Conservation (phyloP, 2,329 filamentous ascomycete genomes). For the Erysiphe neolycopersici region DNA sequence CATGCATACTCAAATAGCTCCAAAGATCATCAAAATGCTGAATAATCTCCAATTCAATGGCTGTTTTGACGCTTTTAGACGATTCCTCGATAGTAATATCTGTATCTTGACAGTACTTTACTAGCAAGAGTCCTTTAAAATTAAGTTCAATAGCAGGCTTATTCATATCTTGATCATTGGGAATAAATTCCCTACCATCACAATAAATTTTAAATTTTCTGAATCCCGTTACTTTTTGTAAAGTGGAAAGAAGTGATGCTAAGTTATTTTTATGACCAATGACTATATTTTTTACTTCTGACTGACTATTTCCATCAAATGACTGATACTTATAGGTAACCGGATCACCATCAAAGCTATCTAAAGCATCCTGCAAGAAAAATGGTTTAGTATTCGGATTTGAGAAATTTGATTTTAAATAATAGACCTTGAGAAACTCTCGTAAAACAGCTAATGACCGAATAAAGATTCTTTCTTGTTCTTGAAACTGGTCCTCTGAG, state of each 20-base stretch:
- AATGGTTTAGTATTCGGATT: slow-evolving; percentile 29
- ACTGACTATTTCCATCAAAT: slow-evolving; percentile 33
- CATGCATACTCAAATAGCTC: slow-evolving; percentile 48
- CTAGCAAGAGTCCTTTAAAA: slow-evolving; percentile 37
- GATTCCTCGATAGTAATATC: slow-evolving; percentile 17
- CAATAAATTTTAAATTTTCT: slow-evolving; percentile 50
- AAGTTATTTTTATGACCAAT: slow-evolving; percentile 48
- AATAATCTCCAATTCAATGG: slow-evolving; percentile 53
- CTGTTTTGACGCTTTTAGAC: slow-evolving; percentile 25
- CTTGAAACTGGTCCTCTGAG: slow-evolving; percentile 20
- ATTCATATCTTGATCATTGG: slow-evolving; percentile 29
- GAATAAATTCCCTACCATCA: slow-evolving; percentile 35
- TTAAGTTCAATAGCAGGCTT: slow-evolving; percentile 41
- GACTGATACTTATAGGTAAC: slow-evolving; percentile 48
- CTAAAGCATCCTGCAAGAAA: slow-evolving; percentile 18
- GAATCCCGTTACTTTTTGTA: slow-evolving; percentile 47
- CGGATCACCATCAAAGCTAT: slow-evolving; percentile 31
- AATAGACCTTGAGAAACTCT: slow-evolving; percentile 38
- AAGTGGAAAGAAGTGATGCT: slow-evolving; percentile 36
- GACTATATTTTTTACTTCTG: slow-evolving; percentile 30
- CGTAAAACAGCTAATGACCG: slow-evolving; percentile 42
- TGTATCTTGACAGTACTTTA: slow-evolving; percentile 29
- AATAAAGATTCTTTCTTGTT: slow-evolving; percentile 35
- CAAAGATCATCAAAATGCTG: slow-evolving; percentile 67
- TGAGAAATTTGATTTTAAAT: slow-evolving; percentile 28